phyloP scores from a whole-genome alignment of 2,329 filamentous ascomycete genomes.

The Penicillium sp. region DNA sequence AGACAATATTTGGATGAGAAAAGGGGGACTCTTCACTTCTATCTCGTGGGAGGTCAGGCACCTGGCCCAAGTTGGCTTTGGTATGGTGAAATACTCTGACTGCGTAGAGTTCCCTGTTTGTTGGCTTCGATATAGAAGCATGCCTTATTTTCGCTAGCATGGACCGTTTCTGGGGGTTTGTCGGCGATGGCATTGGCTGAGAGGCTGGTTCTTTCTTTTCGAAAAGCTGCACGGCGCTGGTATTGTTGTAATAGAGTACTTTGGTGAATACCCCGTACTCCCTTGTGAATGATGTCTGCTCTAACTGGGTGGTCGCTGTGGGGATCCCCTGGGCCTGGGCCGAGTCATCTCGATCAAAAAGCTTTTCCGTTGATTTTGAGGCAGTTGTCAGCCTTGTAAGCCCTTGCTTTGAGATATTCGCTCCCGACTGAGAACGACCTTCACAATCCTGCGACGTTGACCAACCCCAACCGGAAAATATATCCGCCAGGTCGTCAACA shows the following conservation, averaged over 20 bases:
- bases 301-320: not conserved
- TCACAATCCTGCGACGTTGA: conserved; percentile 1
- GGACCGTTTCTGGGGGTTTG: not conserved
- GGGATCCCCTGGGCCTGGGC: not conserved
- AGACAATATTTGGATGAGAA: conserved; percentile 5
- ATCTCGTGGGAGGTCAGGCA: not conserved
- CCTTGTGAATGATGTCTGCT: not conserved
- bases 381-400: not conserved
- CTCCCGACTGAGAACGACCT: not conserved
- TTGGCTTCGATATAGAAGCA: not conserved
- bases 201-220: conserved; percentile 1
- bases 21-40: not conserved
- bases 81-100: conserved; percentile 3
- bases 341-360: not conserved
- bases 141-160: not conserved
- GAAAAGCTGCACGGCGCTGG: conserved; percentile 1
- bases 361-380: not conserved
- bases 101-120: conserved; percentile 4
- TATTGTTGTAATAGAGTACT: not conserved
- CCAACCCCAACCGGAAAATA: not conserved
- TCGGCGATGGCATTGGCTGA: not conserved
- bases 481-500: not conserved
- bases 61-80: not conserved
- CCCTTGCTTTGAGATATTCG: not conserved
- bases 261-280: conserved; percentile 4